phyloP scores from a whole-genome alignment of 2,329 filamentous ascomycete species.

The Blastomyces parvus region DNA sequence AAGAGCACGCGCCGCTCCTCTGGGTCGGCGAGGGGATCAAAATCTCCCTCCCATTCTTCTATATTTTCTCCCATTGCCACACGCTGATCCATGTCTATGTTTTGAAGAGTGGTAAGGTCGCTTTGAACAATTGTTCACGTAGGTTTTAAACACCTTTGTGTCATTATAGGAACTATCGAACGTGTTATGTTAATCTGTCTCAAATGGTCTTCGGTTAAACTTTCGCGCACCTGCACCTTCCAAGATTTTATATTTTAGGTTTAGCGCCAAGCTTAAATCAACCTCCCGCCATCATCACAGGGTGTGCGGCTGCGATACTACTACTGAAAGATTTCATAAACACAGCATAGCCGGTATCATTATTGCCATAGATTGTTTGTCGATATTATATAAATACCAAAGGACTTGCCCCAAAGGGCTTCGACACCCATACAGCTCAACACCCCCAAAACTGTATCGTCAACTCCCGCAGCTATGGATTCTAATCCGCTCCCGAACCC shows the following conservation, averaged over 20 bases:
- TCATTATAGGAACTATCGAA: neutral
- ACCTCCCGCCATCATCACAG: neutral
- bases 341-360: neutral
- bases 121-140: neutral
- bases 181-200: neutral
- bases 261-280: slow-evolving; percentile 8
- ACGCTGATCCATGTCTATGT: neutral
- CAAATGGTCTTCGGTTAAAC: neutral
- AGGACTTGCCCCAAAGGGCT: neutral
- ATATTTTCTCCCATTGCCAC: neutral
- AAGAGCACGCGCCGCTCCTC: slow-evolving; percentile 75
- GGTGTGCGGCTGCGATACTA: neutral
- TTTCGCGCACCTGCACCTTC: neutral
- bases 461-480: neutral
- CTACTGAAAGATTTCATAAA: too few species aligned
- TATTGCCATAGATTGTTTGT: neutral
- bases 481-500: slow-evolving; percentile 18
- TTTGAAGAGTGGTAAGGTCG: neutral
- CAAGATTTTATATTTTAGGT: neutral
- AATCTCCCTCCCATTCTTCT: slow-evolving; percentile 50
- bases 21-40: slow-evolving; percentile 59
- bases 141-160: neutral
- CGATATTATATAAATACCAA: neutral
- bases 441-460: neutral
- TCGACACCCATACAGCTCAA: neutral